Percentiles rank a stretch among this genome's conserved stretches.
Conservation (phyloP, 306 rosid genomes). For the Begonia fuchsioides region DNA sequence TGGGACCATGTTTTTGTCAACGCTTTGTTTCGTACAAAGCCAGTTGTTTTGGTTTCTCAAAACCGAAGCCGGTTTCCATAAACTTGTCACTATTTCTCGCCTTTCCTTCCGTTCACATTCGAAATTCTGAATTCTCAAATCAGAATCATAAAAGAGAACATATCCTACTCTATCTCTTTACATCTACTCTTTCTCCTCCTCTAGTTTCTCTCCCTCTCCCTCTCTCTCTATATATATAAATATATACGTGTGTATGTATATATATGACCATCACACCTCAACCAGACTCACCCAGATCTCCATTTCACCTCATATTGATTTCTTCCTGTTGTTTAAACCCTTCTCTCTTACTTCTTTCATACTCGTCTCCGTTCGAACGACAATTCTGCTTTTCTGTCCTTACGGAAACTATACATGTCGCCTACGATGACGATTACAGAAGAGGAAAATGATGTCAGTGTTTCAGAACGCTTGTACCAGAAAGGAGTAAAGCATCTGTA, state of each 20-base stretch:
- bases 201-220: not conserved
- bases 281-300: no score
- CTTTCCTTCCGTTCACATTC: not conserved
- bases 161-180: no score
- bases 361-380: not conserved
- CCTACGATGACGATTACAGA: constrained; percentile 20
- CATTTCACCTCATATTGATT: no score
- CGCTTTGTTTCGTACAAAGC: no score
- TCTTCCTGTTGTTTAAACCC: no score
- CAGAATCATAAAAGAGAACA: no score
- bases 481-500: constrained; percentile 60
- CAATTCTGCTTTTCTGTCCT: not conserved
- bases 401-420: not conserved
- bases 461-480: constrained; percentile 19
- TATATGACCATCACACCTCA: no score
- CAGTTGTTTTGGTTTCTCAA: not conserved
- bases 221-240: not conserved
- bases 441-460: constrained; percentile 1
- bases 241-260: no score
- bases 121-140: not conserved
- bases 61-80: not conserved
- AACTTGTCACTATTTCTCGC: not conserved
- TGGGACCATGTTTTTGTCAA: no score
- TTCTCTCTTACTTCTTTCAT: no score
- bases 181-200: not conserved